Evolutionary conservation across 495 filamentous ascomycete species (phyloP).

Genomic region (Recurvomyces mirabilis): DNA sequence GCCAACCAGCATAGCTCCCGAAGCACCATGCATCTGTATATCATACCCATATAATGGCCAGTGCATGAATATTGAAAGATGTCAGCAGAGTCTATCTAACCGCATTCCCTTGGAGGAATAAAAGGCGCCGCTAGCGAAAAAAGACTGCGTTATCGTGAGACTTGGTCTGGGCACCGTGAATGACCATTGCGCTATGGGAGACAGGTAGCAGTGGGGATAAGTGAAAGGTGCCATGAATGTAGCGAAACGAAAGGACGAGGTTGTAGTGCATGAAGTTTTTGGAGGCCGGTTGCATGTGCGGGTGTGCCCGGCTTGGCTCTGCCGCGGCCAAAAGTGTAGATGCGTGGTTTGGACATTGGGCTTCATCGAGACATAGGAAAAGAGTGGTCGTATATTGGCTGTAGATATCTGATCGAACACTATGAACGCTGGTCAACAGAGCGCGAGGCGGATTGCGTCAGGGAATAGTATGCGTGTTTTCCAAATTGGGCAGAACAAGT

Average conservation of each 20-base stretch:
- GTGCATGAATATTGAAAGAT: no score
- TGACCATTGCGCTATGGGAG: constrained; percentile 48
- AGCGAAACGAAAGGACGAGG: constrained; percentile 24
- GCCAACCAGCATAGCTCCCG: no score
- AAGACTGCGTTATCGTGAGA: constrained; percentile 37
- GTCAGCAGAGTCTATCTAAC: constrained; percentile 62
- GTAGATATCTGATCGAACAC: background rate
- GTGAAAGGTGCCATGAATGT: constrained; percentile 27
- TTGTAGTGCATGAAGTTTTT: background rate
- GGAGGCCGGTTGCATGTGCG: background rate
- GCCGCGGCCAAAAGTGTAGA: constrained; percentile 15
- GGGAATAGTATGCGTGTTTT: constrained; percentile 17
- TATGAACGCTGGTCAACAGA: constrained; percentile 30
- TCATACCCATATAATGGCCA: no score
- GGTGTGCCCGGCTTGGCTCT: constrained; percentile 5
- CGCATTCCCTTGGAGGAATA: constrained; percentile 44
- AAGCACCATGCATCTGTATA: no score
- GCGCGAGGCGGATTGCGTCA: constrained; percentile 24
- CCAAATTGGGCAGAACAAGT: background rate
- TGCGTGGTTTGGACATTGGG: no score
- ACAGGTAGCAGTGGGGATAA: constrained; percentile 51
- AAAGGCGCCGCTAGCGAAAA: constrained; percentile 71
- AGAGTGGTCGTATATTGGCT: background rate
- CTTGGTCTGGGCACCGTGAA: constrained; percentile 51
- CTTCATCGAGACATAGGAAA: constrained; percentile 10